Evolutionary conservation across 2,329 filamentous ascomycete species (phyloP), one percentile per base, ranked within the genome.

Genomic region (Aurifilum marmelostoma): DNA sequence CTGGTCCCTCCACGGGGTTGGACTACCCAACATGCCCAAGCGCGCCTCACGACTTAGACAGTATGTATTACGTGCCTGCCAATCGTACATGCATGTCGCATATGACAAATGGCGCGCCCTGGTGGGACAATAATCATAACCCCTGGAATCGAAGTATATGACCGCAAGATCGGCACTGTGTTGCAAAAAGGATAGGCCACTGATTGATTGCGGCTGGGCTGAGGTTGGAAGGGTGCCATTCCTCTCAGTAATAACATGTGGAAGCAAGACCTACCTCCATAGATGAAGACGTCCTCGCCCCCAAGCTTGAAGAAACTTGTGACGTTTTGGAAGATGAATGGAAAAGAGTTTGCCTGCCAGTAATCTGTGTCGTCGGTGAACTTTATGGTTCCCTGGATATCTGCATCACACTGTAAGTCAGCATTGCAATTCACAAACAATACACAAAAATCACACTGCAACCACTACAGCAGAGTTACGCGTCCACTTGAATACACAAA

Each of bases 301-400:
- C 89, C 89, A 50, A 90, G 83, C 75, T 88, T 84, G 82, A 89
- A 91, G 81, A 91, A 91, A 1, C 87, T 87, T 0, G 87, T 89
- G 6, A 85, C 84, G 72, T 91, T 90, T 72, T 92, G 89, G 79
- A 87, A 92, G 18, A 80, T 80, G 56, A 89, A 88, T 52, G 80
- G 81, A 82, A 91, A 91, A 32, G 83, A 81, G 74, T 90, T 84
- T 32, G 82, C 83, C 77, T 90, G 85, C 89, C 89, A 91, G 79
- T 91, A 92, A 69, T 85, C 82, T 1, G 87, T 90, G 76, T 92
- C 87, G 69, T 89, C 86, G 68, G 85, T 87, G 79, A 91, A 92
- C 69, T 85, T 80, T 58, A 90, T 83, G 14, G 66, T 71, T n/a
- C 75, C 75, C 59, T 74, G 74, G 65, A 76, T 75, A 63, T 69